Evolutionary conservation across 1,284 basidiomycete genomes (phyloP), one percentile per base, ranked within the genome.

Genomic region (Ganoderma resinaceum): DNA sequence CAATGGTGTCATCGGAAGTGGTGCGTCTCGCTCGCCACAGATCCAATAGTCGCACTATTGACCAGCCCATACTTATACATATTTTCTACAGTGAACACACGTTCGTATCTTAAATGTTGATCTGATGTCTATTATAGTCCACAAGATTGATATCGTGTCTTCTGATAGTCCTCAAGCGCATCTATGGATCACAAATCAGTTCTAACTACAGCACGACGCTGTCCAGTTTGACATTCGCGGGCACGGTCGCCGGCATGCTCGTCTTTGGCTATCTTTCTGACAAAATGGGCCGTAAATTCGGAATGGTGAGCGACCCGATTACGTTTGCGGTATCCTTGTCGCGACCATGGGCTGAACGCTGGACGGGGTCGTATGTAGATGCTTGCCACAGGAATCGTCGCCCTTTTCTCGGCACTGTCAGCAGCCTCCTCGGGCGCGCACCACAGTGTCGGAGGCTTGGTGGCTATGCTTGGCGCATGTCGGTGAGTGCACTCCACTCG

Each of bases 231-330:
- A 86, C 86, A 0, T 96, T 96, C 74, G 95, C 90, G 35, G 95
- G 95, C 23, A 96, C 93, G 16, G 82, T 97, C 52, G 83, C 95
- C n/a, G 96, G 92, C 57, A 93, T 93, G 92, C 78, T 94, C 66
- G 72, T 78, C 42, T 93, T 93, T 74, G 91, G 91, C 31, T 95
- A 90, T 77, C 81, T 96, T 66, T 94, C 93, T 9, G 96, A 98
- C 79, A 93, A 92, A 78, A 75, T 96, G 66, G 96, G 96, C 9
- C 89, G 96, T 65, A 97, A 97, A 77, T 91, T 91, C 74, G 94
- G 95, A 67, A 96, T 95, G 95, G 89, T 91, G 71, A 73, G 86
- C 73, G 61, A 14, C 57, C 37, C 53, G 29, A 23, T 7, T 9
- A 5, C 26, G 23, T 23, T 26, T 1, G 23, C 16, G 58, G 37